phyloP scores from a whole-genome alignment of 2,329 filamentous ascomycete genomes.

The Alternaria metachromatica region DNA sequence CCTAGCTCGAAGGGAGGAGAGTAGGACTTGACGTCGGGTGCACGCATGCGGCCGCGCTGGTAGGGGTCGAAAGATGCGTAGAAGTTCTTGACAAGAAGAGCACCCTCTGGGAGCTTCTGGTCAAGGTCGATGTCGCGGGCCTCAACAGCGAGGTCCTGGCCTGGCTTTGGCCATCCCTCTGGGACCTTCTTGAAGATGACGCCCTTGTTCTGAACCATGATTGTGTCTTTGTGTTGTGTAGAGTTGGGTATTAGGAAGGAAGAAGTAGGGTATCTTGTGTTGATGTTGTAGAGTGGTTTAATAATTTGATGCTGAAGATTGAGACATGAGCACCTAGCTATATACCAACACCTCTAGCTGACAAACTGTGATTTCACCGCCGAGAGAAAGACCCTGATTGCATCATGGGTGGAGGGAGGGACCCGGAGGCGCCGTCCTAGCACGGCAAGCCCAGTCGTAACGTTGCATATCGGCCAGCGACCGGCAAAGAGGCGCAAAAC shows the following conservation, averaged over 20 bases:
- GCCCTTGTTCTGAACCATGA: slow-evolving; percentile 72
- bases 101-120: slow-evolving; percentile 64
- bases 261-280: slow-evolving; percentile 2
- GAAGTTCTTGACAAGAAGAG: slow-evolving; percentile 72
- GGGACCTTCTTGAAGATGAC: slow-evolving; percentile 77
- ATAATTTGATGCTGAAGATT: slow-evolving; percentile 2
- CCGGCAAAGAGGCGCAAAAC: slow-evolving; percentile 11
- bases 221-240: slow-evolving; percentile 22
- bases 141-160: slow-evolving; percentile 74
- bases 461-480: slow-evolving; percentile 12
- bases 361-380: slow-evolving; percentile 12
- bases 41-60: slow-evolving; percentile 79
- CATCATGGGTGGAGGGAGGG: slow-evolving; percentile 20
- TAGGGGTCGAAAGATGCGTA: slow-evolving; percentile 86
- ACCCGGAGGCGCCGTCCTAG: neutral
- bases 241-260: neutral
- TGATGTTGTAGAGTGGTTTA: neutral
- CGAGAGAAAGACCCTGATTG: slow-evolving; percentile 17
- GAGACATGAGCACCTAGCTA: slow-evolving; percentile 7
- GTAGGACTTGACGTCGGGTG: slow-evolving; percentile 70
- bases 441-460: neutral
- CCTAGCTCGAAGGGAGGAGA: slow-evolving; percentile 66
- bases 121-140: slow-evolving; percentile 71
- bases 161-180: slow-evolving; percentile 69
- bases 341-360: slow-evolving; percentile 16